Evolutionary conservation across 176 grass and related monocot genomes (phyloP), one percentile per base, ranked within the genome.

Genomic region (Aechmea fasciata): DNA sequence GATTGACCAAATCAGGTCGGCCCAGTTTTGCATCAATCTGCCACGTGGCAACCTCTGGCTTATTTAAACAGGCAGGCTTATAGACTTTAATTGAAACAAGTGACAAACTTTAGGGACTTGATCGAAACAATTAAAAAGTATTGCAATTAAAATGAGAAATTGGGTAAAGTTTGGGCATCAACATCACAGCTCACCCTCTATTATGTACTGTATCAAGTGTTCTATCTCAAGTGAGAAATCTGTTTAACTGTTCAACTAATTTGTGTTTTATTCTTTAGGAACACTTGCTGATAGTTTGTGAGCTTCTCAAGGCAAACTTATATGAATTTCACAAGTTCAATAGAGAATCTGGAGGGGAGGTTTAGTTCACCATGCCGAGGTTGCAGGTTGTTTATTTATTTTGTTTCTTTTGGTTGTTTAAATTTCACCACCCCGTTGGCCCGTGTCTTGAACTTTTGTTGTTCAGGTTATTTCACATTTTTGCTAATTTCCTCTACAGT

Each of bases 311-410:
- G 82, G 95, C 95, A 64, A 99, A 99, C 73, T 77, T 99, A 70
- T 99, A 99, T 63, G 95, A 99, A 70, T 99, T 99, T 72, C 95
- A 99, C 72, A 99, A 99, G 72, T 99, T 99, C 26, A 99, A 99
- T 63, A 87, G 95, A 79, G 95, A 99, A 99, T 99, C 94, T 52
- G 94, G 94, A 74, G 94, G 94, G 0, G 94, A 99, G 71, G 94
- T 99, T 81, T 99, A 99, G 78, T 99, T 99, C 50, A 99, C 94
- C 48, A 90, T 99, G 94, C 90, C 90, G 82, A 93, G 94, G 57
- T 71, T 99, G 47, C 94, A 99, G 94, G 94, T 99, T 69, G 41
- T n/a, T 41, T 41, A 41, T 41, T 41, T 41, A 41, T 41, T 41
- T 41, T 41, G 5, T 41, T 41, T 41, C 33, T 41, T 41, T 41